Evolutionary conservation across 2,329 filamentous ascomycete genomes (phyloP), one percentile per base, ranked within the genome.

Genomic region (Neofusicoccum sp.): DNA sequence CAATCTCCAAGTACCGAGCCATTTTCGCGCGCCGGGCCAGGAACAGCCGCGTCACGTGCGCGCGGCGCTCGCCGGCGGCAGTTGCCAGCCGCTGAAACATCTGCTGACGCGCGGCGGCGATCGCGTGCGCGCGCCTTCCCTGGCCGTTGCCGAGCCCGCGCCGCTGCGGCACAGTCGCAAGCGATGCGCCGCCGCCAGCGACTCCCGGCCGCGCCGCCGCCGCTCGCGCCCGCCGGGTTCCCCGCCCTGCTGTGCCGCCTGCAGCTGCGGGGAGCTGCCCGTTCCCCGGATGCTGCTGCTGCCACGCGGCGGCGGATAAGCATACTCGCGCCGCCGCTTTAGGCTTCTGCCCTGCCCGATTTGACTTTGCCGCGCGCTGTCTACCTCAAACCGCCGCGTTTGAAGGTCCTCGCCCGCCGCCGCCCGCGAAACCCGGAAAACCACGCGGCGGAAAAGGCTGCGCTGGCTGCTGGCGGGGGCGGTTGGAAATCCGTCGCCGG

Each of bases 51-150:
- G 20, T 51, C 48, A 40, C 48, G 48, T 53, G 48, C 31, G 36
- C 34, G 48, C 48, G 48, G 48, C 48, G 48, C 34, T 53, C 48
- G 48, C 48, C 48, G 48, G 48, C 48, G 48, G 48, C 48, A 53
- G 34, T 53, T 53, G 48, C 48, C 48, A 40, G 31, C 31, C 16
- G 28, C 45, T 34, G 14, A 30, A 31, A 49, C 45, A 49, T n/a
- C n/a, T n/a, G n/a, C n/a, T n/a, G n/a, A n/a, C n/a, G n/a, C n/a
- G n/a, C n/a, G n/a, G n/a, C n/a, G n/a, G n/a, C n/a, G n/a, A n/a
- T n/a, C n/a, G n/a, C n/a, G n/a, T n/a, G n/a, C n/a, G n/a, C n/a
- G n/a, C n/a, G n/a, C n/a, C n/a, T n/a, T n/a, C n/a, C n/a, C n/a
- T n/a, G n/a, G n/a, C n/a, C n/a, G n/a, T n/a, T n/a, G n/a, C n/a